Evolutionary conservation across 2,329 filamentous ascomycete genomes (phyloP), one percentile per base, ranked within the genome.

Genomic region (Didymella pomorum): DNA sequence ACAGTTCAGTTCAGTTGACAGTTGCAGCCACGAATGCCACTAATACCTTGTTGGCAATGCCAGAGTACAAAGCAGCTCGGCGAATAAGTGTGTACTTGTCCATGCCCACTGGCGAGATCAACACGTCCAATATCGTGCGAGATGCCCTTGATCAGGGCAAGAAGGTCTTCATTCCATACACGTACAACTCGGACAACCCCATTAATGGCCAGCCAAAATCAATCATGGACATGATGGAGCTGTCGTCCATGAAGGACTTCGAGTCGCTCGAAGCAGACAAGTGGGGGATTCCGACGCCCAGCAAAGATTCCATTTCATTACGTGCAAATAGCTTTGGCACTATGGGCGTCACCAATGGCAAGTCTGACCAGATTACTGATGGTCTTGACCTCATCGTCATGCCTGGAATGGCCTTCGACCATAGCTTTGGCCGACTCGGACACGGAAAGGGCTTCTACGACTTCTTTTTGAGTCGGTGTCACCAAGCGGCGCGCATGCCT

Each of bases 401-500:
- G 82, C 95, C 95, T 1, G 95, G 93, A 12, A 91, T 99, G 70
- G 94, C 92, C 3, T 99, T 99, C 77, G 93, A 97, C 75, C 82
- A 82, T 3, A 80, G 80, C 12, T 84, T 95, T 60, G 86, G 89
- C 66, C 86, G 95, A 68, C 84, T 98, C 20, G 95, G 95, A 39
- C 95, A 99, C 77, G 95, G 95, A 56, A 96, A 92, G 77, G 95
- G 95, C 29, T 99, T 96, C 80, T 99, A 99, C 82, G 95, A 99
- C 80, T 90, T 88, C 76, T 99, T 97, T 77, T 80, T 99, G 73
- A 86, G 89, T 71, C 87, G 89, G 67, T 96, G 93, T 84, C 75
- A 83, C 77, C 76, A 77, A 65, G 71, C 69, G 64, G 75, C 76
- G 77, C 68, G 67, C 64, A 85, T 84, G 79, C 85, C 84, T 67